phyloP scores from a whole-genome alignment of 73 alveolate species.

The Tetrahymena elliotti region DNA sequence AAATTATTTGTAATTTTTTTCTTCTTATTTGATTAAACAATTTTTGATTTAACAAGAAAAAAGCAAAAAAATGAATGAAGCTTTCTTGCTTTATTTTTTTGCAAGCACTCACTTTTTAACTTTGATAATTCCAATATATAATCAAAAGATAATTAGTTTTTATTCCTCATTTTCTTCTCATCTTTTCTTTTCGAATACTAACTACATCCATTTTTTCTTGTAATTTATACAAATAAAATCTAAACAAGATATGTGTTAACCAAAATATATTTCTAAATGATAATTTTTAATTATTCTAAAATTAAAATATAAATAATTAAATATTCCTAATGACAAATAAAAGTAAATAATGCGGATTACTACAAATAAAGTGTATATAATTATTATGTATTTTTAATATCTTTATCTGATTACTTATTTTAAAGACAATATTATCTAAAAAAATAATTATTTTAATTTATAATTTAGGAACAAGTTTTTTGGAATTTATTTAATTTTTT shows the following conservation, averaged over 20 bases:
- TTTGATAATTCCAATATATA: not conserved
- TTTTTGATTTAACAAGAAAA: not conserved
- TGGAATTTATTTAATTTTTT: too few species aligned
- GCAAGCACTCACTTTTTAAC: not conserved
- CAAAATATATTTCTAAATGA: not conserved
- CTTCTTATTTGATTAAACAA: not conserved
- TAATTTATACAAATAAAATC: not conserved
- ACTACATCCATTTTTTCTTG: not conserved
- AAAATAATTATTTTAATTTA: too few species aligned
- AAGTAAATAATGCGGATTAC: too few species aligned
- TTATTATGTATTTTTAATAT: too few species aligned
- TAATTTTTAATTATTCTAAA: not conserved
- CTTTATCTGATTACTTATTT: too few species aligned
- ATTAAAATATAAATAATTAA: too few species aligned
- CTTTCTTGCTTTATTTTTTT: not conserved
- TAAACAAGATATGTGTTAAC: not conserved
- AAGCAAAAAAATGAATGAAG: not conserved
- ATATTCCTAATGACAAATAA: too few species aligned
- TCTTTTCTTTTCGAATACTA: not conserved
- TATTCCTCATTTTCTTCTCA: not conserved
- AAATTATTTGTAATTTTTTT: not conserved
- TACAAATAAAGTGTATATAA: too few species aligned
- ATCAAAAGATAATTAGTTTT: not conserved
- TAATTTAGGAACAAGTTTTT: too few species aligned
- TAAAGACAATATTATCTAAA: too few species aligned